phyloP scores from a whole-genome alignment of 768 basidiomycete species.

The Fomitopsis serialis region DNA sequence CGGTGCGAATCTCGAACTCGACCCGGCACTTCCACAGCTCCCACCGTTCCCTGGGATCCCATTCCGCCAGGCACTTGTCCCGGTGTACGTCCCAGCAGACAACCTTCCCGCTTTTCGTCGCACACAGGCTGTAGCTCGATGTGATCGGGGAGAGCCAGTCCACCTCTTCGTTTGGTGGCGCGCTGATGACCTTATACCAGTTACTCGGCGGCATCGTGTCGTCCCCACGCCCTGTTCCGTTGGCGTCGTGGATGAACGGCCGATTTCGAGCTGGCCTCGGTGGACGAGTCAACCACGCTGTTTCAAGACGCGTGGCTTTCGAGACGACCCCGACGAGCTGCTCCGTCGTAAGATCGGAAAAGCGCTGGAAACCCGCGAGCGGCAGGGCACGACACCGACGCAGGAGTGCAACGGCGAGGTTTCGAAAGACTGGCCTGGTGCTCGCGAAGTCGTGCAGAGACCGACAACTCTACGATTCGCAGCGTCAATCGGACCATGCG shows the following conservation, averaged over 20 bases:
- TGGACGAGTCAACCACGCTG: conserved; percentile 53
- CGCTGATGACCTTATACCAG: conserved; percentile 68
- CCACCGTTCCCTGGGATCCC: conserved; percentile 60
- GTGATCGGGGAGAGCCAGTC: conserved; percentile 79
- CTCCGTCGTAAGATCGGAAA: conserved; percentile 58
- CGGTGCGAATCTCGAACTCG: conserved; percentile 65
- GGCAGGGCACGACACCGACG: conserved; percentile 65
- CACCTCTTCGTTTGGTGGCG: conserved; percentile 63
- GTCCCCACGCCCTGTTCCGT: conserved; percentile 1
- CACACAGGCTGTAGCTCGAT: conserved; percentile 70
- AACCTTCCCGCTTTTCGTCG: conserved; percentile 70
- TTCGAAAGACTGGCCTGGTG: conserved; percentile 64
- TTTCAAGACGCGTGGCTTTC: conserved; percentile 56
- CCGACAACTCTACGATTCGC: conserved; percentile 48
- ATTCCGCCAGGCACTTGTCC: conserved; percentile 58
- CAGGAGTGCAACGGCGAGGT: conserved; percentile 56
- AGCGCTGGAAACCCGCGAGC: conserved; percentile 61
- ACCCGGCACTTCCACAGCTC: conserved; percentile 77
- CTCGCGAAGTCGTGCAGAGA: conserved; percentile 54
- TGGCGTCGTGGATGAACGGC: conserved; percentile 17
- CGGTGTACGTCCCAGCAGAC: conserved; percentile 72
- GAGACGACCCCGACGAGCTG: conserved; percentile 60
- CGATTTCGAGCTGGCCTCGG: conserved; percentile 43
- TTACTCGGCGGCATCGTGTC: conserved; percentile 23
- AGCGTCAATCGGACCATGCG: not conserved